These are phyloP conservation scores for Scedosporium boydii DNA, from an alignment of 2,329 filamentous ascomycete genomes.

Conservation along the genomic window DNA sequence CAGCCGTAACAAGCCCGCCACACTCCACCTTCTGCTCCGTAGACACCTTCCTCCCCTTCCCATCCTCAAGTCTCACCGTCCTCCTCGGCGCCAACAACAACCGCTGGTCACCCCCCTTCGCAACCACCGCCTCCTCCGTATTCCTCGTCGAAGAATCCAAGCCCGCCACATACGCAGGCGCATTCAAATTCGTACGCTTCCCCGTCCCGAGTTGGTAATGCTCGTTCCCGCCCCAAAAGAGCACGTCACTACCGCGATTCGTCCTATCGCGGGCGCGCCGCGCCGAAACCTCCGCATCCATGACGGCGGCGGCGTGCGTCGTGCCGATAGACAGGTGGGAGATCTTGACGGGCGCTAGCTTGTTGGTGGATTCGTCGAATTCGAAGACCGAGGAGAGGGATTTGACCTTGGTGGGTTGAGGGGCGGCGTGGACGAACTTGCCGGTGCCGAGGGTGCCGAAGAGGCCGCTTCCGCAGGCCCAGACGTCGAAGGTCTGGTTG, in stretches of 20 bases:
- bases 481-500: conserved; percentile 62
- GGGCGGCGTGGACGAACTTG: conserved; percentile 80
- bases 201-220: conserved; percentile 88
- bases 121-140: conserved; percentile 31
- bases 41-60: conserved; percentile 57
- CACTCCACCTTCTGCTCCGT: conserved; percentile 86
- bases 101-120: conserved; percentile 52
- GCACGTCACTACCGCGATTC: conserved; percentile 79
- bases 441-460: conserved; percentile 76
- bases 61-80: conserved; percentile 52
- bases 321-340: conserved; percentile 63
- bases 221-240: conserved; percentile 96
- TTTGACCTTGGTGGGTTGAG: conserved; percentile 70
- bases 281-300: conserved; percentile 61
- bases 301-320: conserved; percentile 72
- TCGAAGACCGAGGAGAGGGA: conserved; percentile 75
- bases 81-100: conserved; percentile 73
- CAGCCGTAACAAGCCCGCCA: conserved; percentile 69
- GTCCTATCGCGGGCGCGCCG: conserved; percentile 45
- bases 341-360: conserved; percentile 68
- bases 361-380: conserved; percentile 66
- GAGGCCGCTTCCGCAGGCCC: conserved; percentile 80
- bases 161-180: conserved; percentile 70
- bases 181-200: conserved; percentile 69
- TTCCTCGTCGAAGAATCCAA: conserved; percentile 46